A percentile compares a stretch with the other conserved stretches of the same genome.
Evolutionary conservation across 306 rosid species (phyloP).

Genomic region (Luffa acutangula): DNA sequence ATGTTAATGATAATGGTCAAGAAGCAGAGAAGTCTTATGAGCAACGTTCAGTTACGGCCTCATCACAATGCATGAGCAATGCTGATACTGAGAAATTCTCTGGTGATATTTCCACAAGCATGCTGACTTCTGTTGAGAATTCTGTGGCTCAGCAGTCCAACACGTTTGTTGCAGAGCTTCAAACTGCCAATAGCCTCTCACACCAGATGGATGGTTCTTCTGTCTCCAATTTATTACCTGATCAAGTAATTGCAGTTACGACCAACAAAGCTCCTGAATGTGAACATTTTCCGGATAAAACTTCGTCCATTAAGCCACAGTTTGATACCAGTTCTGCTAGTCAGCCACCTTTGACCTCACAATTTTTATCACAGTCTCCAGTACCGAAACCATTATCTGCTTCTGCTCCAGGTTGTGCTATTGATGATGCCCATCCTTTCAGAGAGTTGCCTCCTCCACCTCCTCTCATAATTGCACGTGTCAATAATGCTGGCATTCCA

Average conservation of each 20-base stretch:
- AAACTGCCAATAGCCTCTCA: slow-evolving; percentile 20
- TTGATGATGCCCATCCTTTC: slow-evolving; percentile 23
- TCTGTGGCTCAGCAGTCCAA: slow-evolving; percentile 25
- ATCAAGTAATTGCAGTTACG: slow-evolving; percentile 25
- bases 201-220: slow-evolving; percentile 25
- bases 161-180: slow-evolving; percentile 26
- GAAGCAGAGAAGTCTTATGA: slow-evolving; percentile 21
- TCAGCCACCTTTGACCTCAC: slow-evolving; percentile 27
- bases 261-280: slow-evolving; percentile 28
- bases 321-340: slow-evolving; percentile 27
- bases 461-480: slow-evolving; percentile 28
- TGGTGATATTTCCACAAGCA: slow-evolving; percentile 27
- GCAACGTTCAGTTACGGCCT: slow-evolving; percentile 11
- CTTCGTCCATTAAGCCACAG: slow-evolving; percentile 26
- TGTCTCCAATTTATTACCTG: slow-evolving; percentile 23
- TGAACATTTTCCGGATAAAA: slow-evolving; percentile 18
- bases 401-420: slow-evolving; percentile 21
- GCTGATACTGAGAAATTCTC: slow-evolving; percentile 23
- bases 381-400: slow-evolving; percentile 29
- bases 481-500: slow-evolving; percentile 39
- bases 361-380: slow-evolving; percentile 21
- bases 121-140: slow-evolving; percentile 16
- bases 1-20: slow-evolving; percentile 19
- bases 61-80: slow-evolving; percentile 18
- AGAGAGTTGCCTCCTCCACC: slow-evolving; percentile 47